Base-by-base conservation (phyloP, 192 early-diverging fungal species). In the Dissophora ornata region DNA sequence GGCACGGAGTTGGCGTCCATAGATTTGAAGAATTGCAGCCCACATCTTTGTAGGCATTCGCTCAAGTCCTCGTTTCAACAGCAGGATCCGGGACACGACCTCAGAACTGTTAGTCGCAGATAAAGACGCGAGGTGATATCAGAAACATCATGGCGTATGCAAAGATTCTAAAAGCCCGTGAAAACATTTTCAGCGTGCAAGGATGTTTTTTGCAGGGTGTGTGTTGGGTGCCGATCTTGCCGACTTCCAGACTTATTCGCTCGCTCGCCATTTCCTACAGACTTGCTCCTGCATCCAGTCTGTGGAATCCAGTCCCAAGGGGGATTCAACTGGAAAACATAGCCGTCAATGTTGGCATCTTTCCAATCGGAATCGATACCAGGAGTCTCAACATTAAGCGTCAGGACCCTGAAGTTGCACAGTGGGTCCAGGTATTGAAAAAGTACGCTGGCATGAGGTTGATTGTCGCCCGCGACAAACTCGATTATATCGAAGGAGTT, bases 401-500 rank as follows among this genome's bases (percentile, higher is more conserved):
- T 60, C 64, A 84, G 65, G 90, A 92, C 32, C 84, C 84, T 2
- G 80, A 82, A 1, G 96, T 99, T 1, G 71, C 80, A 56, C 87
- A 93, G 53, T 94, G 95, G 86, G 87, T 93, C 62, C 71, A 86
- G 41, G 83, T 91, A 24, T 84, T 99, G 18, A 84, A 95, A 44
- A 88, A 96, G 63, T 99, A 97, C 71, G 86, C 90, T n/a, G 97
- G 90, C 0, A 97, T 97, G 68, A 91, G 94, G 62, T 81, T 99
- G 57, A 92, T 99, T 69, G 92, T 98, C 40, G 96, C 95, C 0
- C 86, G 96, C 21, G 97, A 99, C 84, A 97, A 97, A 83, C 85
- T 98, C 48, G 96, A 99, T 83, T 92, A 93, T 61, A 89, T 98
- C 68, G 97, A 97, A 68, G 96, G 96, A 15, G 94, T 99, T 30